A percentile compares a stretch with the other conserved stretches of the same genome.
Evolutionary conservation across 768 basidiomycete species (phyloP).

Genomic region (Rhodotorula graminis): DNA sequence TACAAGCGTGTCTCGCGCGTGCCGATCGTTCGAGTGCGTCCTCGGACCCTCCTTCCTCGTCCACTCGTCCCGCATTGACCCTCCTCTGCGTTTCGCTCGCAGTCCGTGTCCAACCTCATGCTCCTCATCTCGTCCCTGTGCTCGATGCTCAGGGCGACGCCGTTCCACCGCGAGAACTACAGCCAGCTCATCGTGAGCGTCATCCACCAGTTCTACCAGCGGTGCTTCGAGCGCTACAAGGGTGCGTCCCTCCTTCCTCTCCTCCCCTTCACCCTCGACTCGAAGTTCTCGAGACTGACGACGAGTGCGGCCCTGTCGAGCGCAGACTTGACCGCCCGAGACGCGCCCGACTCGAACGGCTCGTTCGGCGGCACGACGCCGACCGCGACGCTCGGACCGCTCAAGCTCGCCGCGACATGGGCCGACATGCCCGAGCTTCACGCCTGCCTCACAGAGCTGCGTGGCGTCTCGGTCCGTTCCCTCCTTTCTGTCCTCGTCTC

Average conservation of each 20-base stretch:
- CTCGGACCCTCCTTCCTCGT: too few species aligned
- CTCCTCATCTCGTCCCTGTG: slow-evolving; percentile 87
- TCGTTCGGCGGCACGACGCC: not conserved
- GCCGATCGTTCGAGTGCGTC: slow-evolving; percentile 70
- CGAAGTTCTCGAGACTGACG: slow-evolving; percentile 11
- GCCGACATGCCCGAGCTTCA: slow-evolving; percentile 77
- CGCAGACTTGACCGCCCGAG: slow-evolving; percentile 53
- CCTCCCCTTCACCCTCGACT: too few species aligned
- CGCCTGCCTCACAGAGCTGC: slow-evolving; percentile 62
- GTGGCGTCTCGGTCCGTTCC: slow-evolving; percentile 52
- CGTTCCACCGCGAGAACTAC: slow-evolving; percentile 93
- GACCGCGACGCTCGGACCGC: slow-evolving; percentile 46
- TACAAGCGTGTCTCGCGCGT: slow-evolving; percentile 62
- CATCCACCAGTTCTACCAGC: slow-evolving; percentile 92
- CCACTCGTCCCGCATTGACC: too few species aligned
- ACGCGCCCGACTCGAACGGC: not conserved
- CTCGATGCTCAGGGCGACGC: slow-evolving; percentile 80
- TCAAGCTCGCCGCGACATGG: slow-evolving; percentile 62
- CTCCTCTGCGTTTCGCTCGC: not conserved
- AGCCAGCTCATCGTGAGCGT: slow-evolving; percentile 87
- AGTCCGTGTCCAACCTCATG: slow-evolving; percentile 81
- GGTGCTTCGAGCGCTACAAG: slow-evolving; percentile 82
- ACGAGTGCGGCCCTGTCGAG: slow-evolving; percentile 2
- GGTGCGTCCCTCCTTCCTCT: slow-evolving; percentile 46
- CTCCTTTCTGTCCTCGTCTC: too few species aligned